phyloP scores from a whole-genome alignment of 164 flowering plant genomes.

The Vitis rupestris region DNA sequence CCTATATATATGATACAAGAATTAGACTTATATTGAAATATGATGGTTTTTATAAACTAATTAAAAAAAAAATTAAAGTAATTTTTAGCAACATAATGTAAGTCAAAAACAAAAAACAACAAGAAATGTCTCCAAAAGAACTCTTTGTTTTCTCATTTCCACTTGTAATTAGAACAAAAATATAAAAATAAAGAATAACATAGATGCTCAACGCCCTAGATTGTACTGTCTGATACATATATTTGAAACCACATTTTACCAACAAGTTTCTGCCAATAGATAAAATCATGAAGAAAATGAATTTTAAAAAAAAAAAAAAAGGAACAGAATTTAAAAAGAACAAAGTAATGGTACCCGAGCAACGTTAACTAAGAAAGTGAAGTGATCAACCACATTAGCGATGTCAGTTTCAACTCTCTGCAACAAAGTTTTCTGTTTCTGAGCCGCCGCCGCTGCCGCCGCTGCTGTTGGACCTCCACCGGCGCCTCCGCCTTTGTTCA shows the following conservation, averaged over 20 bases:
- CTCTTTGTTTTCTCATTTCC: too few species aligned
- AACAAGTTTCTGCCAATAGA: slow-evolving; percentile 7
- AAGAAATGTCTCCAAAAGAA: too few species aligned
- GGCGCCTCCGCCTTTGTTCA: slow-evolving; percentile 56
- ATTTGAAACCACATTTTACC: background rate
- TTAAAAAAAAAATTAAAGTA: too few species aligned
- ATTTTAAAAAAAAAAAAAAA: too few species aligned
- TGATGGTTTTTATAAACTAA: too few species aligned
- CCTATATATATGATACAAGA: too few species aligned
- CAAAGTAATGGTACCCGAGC: slow-evolving; percentile 47
- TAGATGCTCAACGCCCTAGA: too few species aligned
- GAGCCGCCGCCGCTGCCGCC: slow-evolving; percentile 83
- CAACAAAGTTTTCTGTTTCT: slow-evolving; percentile 78
- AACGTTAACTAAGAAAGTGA: slow-evolving; percentile 62
- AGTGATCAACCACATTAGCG: slow-evolving; percentile 71
- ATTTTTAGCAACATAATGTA: background rate
- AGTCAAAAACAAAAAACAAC: background rate
- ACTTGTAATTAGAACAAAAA: too few species aligned
- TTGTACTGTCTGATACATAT: too few species aligned
- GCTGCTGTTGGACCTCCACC: slow-evolving; percentile 68
- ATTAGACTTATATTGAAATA: too few species aligned
- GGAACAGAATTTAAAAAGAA: background rate
- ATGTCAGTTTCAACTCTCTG: slow-evolving; percentile 80
- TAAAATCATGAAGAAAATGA: background rate
- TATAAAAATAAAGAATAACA: too few species aligned